phyloP scores from a whole-genome alignment of 805 yeast genomes.

The Metschnikowia santaceciliae region DNA sequence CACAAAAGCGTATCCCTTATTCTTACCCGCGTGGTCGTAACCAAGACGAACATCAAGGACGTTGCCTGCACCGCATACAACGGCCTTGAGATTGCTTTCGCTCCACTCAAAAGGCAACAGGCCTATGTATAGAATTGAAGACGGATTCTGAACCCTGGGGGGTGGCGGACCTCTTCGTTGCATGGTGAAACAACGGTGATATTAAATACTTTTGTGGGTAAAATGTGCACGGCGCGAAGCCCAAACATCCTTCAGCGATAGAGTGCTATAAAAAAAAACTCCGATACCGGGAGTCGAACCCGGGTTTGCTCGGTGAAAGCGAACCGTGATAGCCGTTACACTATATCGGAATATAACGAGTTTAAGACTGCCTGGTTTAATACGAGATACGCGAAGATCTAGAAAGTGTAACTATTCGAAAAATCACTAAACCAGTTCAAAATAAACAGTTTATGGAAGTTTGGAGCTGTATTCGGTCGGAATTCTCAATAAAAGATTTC shows the following conservation, averaged over 20 bases:
- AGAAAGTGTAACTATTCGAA: too few relatives aligned
- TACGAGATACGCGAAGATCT: too few relatives aligned
- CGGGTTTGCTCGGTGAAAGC: slow-evolving; percentile 83
- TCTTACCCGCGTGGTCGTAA: slow-evolving; percentile 53
- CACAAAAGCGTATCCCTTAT: slow-evolving; percentile 65
- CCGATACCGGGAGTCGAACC: slow-evolving; percentile 89
- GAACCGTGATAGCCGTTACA: slow-evolving; percentile 82
- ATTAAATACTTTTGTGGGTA: not conserved
- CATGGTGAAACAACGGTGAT: slow-evolving; percentile 1
- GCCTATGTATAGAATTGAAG: slow-evolving; percentile 55
- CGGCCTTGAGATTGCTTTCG: slow-evolving; percentile 52
- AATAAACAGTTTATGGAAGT: too few relatives aligned
- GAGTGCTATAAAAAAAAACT: slow-evolving; percentile 23
- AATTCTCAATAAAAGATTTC: too few relatives aligned
- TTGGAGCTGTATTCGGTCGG: not conserved
- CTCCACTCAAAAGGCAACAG: slow-evolving; percentile 72
- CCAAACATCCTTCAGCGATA: not conserved
- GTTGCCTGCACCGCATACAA: slow-evolving; percentile 70
- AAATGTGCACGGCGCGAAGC: slow-evolving; percentile 1
- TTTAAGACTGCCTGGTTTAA: not conserved
- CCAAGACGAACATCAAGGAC: slow-evolving; percentile 65
- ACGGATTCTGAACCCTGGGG: slow-evolving; percentile 10
- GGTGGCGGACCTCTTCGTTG: slow-evolving; percentile 9
- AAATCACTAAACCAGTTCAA: too few relatives aligned
- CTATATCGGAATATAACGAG: slow-evolving; percentile 55